Evolutionary conservation across 1,284 basidiomycete species (phyloP).

Genomic region (Apiotrichum brassicae): DNA sequence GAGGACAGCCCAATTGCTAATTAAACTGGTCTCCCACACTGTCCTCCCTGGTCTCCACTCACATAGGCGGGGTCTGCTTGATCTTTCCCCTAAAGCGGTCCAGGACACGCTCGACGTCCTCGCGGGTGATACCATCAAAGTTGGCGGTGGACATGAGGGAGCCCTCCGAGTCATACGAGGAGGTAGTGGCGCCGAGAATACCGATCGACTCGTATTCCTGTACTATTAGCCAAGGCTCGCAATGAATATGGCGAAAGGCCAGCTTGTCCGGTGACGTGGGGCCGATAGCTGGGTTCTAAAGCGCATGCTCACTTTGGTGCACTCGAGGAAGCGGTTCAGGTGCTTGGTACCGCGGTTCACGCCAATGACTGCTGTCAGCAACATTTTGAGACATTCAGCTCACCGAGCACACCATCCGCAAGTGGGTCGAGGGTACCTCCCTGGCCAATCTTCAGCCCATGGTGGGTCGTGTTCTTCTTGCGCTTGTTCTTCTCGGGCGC

Average conservation of each 20-base stretch:
- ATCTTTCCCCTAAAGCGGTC: slow-evolving; percentile 81
- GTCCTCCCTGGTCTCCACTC: too few species aligned
- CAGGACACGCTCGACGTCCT: slow-evolving; percentile 65
- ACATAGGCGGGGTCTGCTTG: slow-evolving; percentile 87
- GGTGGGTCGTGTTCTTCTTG: slow-evolving; percentile 38
- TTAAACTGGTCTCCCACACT: not conserved
- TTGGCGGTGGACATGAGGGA: slow-evolving; percentile 65
- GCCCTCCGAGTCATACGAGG: slow-evolving; percentile 88
- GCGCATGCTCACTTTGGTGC: slow-evolving; percentile 65
- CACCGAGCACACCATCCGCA: slow-evolving; percentile 68
- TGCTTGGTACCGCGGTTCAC: slow-evolving; percentile 87
- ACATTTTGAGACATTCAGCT: slow-evolving; percentile 24
- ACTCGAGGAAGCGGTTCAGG: slow-evolving; percentile 75
- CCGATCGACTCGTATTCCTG: slow-evolving; percentile 90
- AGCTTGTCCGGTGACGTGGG: too few species aligned
- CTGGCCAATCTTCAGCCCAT: slow-evolving; percentile 49
- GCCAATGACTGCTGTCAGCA: slow-evolving; percentile 64
- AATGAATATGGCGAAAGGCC: too few species aligned
- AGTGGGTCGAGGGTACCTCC: slow-evolving; percentile 80
- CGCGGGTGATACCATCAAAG: slow-evolving; percentile 76
- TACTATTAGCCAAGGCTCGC: too few species aligned
- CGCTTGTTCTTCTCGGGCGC: slow-evolving; percentile 22
- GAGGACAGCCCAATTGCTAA: too few species aligned
- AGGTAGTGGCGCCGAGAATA: slow-evolving; percentile 87
- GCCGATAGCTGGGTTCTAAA: not conserved